Conservation (phyloP, 2,329 filamentous ascomycete genomes). For the Curvularia sp. region DNA sequence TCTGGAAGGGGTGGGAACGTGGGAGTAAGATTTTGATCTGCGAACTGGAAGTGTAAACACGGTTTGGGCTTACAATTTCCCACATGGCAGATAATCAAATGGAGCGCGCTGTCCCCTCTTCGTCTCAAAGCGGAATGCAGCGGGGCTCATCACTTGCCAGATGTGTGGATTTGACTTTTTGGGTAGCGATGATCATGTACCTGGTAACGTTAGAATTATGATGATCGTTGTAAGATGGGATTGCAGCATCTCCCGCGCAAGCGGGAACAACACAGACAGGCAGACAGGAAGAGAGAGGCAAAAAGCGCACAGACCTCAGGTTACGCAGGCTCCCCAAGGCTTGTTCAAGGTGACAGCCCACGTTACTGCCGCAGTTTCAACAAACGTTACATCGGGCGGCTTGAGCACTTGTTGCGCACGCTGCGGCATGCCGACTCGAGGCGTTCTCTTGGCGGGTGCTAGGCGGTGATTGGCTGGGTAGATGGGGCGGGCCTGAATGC, state of each 20-base stretch:
- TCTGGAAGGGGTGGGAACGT: conserved; percentile 3
- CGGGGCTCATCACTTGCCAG: neutral
- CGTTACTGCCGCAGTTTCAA: conserved; percentile 22
- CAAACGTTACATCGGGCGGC: conserved; percentile 20
- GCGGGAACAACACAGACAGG: neutral
- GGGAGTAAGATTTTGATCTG: conserved; percentile 12
- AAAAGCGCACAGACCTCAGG: conserved; percentile 6
- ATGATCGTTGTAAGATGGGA: conserved; percentile 13
- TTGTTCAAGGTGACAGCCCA: conserved; percentile 16
- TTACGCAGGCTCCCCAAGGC: conserved; percentile 13
- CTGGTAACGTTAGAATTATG: conserved; percentile 7
- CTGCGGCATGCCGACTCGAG: conserved; percentile 13
- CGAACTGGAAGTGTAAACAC: conserved; percentile 9
- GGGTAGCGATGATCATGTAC: conserved; percentile 14
- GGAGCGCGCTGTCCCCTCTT: no score
- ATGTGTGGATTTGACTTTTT: neutral
- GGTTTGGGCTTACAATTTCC: conserved; percentile 3
- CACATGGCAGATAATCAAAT: conserved; percentile 3
- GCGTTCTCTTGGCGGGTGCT: conserved; percentile 3
- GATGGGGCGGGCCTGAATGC: conserved; percentile 17
- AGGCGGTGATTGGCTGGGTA: conserved; percentile 20
- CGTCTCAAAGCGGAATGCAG: conserved; percentile 3
- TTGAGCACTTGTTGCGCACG: conserved; percentile 11
- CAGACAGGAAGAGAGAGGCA: neutral
- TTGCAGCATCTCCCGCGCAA: conserved; percentile 8